Percentiles rank a stretch among this genome's conserved stretches.
Evolutionary conservation across 1,284 basidiomycete species (phyloP).

Genomic region (Apiotrichum veenhuisii): DNA sequence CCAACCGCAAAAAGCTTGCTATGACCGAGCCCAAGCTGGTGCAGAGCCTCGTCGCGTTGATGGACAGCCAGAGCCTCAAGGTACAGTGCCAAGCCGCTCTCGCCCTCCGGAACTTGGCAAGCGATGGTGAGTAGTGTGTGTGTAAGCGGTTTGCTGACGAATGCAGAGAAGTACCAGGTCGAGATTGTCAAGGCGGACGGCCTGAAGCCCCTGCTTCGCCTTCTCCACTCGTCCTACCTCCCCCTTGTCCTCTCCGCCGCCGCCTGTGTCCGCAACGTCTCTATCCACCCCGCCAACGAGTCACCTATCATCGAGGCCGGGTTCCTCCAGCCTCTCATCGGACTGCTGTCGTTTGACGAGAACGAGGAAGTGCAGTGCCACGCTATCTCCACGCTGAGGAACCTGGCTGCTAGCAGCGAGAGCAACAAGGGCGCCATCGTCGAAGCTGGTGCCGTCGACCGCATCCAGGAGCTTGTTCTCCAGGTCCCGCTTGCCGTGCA

Average conservation of each 20-base stretch:
- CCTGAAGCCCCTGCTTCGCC: constrained; percentile 83
- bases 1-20: constrained; percentile 92
- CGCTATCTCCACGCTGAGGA: constrained; percentile 96
- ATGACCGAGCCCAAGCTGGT: constrained; percentile 94
- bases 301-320: constrained; percentile 99
- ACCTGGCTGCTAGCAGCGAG: constrained; percentile 94
- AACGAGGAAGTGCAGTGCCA: constrained; percentile 99
- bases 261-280: constrained; percentile 98
- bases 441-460: constrained; percentile 95
- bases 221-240: constrained; percentile 94
- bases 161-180: constrained; percentile 94
- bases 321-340: constrained; percentile 93
- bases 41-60: constrained; percentile 86
- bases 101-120: constrained; percentile 92
- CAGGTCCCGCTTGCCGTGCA: constrained; percentile 95
- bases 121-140: constrained; percentile 66
- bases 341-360: constrained; percentile 92
- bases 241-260: constrained; percentile 98
- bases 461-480: constrained; percentile 94
- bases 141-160: neutral
- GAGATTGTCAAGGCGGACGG: constrained; percentile 98
- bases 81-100: constrained; percentile 98
- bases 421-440: constrained; percentile 99
- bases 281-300: constrained; percentile 97
- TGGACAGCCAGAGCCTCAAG: constrained; percentile 97